Conservation (phyloP, 768 basidiomycete genomes). For the Solioccasus polychromus region DNA sequence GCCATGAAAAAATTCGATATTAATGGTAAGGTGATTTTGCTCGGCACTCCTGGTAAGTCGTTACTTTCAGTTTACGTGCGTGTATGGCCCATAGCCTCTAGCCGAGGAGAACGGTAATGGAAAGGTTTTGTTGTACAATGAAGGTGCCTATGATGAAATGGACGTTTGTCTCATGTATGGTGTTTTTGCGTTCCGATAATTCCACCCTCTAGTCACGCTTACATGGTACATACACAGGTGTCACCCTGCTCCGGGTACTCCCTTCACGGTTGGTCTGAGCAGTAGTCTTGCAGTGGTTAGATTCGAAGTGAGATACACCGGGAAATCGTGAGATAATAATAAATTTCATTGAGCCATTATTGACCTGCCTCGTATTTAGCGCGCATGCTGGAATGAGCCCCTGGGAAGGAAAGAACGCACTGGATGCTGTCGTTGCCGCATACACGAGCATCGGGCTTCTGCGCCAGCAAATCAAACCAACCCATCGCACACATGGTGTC, state of each 20-base stretch:
- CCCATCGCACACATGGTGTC: conserved; percentile 77
- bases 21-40: conserved; percentile 64
- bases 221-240: conserved; percentile 47
- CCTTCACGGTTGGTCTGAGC: conserved; percentile 61
- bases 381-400: conserved; percentile 79
- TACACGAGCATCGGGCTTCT: conserved; percentile 78
- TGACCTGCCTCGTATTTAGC: conserved; percentile 35
- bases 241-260: conserved; percentile 78
- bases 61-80: background rate
- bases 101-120: conserved; percentile 81
- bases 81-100: conserved; percentile 22
- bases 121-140: conserved; percentile 65
- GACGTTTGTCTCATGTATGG: conserved; percentile 73
- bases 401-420: conserved; percentile 81
- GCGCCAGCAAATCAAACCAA: conserved; percentile 78
- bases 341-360: background rate
- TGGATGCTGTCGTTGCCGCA: conserved; percentile 85
- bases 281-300: conserved; percentile 62
- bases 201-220: background rate
- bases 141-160: conserved; percentile 77
- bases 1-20: conserved; percentile 62
- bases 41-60: conserved; percentile 71
- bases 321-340: conserved; percentile 58
- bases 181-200: too few relatives aligned
- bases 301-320: conserved; percentile 61